Base-by-base conservation (phyloP, 2,329 filamentous ascomycete genomes). In the Monosporascus sp. region DNA sequence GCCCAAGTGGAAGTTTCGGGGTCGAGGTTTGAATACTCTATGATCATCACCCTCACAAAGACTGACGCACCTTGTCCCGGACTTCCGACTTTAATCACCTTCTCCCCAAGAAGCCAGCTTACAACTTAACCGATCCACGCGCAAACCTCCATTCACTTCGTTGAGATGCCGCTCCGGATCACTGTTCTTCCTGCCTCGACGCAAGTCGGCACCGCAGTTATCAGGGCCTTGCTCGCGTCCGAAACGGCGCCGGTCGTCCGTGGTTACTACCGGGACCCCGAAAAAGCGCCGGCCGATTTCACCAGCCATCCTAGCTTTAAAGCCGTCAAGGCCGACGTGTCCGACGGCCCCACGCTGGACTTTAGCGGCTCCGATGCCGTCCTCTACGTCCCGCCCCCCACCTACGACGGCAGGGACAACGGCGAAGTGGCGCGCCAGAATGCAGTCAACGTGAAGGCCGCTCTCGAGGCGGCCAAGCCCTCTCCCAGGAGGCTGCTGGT, bases 161-260 rank as follows among this genome's bases (percentile, higher is more conserved):
- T 31, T 31, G 11, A 35, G 31, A 70, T 70, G 68, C 9, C 60
- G 48, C 35, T 27, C n/a, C 61, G 64, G n/a, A 60, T 71, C 52
- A 65, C 66, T 5, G 52, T 71, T 24, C 38, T 71, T 1, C 69
- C 69, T 7, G 69, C 68, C 14, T 71, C 69, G 5, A 65, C 67
- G 17, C 59, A 64, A 43, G 66, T 63, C n/a, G 69, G 68, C 16
- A 57, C 55, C 31, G 64, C 63, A 14, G 63, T 67, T 0, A 68
- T 71, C 19, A 61, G 63, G 2, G 47, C 43, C 3, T 62, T 71
- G 2, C 52, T 72, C 0, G 49, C 51, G 4, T 59, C 63, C 5
- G 40, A 60, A 1, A 52, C 14, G 3, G 55, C 62, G 2, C 62
- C 59, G 1, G n/a, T 37, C 3, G 52, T 72, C 31, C 61, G 60